phyloP scores from a whole-genome alignment of 2,329 filamentous ascomycete species.

The Pleoardoris graminearum region DNA sequence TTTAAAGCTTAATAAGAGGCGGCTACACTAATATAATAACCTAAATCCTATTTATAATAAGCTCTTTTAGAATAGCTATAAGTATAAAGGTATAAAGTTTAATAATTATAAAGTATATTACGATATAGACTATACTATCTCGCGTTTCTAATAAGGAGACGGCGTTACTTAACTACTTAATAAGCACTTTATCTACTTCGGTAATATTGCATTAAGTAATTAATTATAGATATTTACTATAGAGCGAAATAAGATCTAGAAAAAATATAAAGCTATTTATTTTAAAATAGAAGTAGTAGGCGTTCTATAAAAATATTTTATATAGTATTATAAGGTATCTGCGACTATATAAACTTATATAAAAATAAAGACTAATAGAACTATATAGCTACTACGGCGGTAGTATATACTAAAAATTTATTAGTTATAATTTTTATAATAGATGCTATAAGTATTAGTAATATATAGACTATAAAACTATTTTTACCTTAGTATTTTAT shows the following conservation, averaged over 20 bases:
- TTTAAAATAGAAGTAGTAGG: conserved; percentile 31
- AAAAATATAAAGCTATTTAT: conserved; percentile 21
- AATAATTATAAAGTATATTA: conserved; percentile 14
- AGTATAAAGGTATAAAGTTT: conserved; percentile 4
- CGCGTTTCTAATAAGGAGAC: conserved; percentile 12
- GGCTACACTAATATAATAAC: conserved; percentile 2
- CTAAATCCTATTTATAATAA: not conserved
- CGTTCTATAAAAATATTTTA: conserved; percentile 17
- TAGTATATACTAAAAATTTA: conserved; percentile 13
- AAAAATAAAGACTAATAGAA: conserved; percentile 21
- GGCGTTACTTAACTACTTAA: conserved; percentile 12
- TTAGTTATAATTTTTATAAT: conserved; percentile 1
- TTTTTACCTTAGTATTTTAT: not conserved
- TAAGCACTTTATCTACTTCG: conserved; percentile 20
- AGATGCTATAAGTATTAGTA: not conserved
- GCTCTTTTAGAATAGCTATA: conserved; percentile 5
- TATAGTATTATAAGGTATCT: conserved; percentile 24
- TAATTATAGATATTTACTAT: conserved; percentile 20
- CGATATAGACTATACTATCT: conserved; percentile 6
- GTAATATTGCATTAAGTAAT: conserved; percentile 26
- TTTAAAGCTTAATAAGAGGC: conserved; percentile 7
- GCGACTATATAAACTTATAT: conserved; percentile 28
- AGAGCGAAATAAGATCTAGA: conserved; percentile 15
- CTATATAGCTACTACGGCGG: conserved; percentile 16
- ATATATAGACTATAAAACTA: too few species aligned